A percentile compares a stretch with the other conserved stretches of the same genome.
phyloP scores from a whole-genome alignment of 2,329 filamentous ascomycete species.

The Xylariaceae sp. region DNA sequence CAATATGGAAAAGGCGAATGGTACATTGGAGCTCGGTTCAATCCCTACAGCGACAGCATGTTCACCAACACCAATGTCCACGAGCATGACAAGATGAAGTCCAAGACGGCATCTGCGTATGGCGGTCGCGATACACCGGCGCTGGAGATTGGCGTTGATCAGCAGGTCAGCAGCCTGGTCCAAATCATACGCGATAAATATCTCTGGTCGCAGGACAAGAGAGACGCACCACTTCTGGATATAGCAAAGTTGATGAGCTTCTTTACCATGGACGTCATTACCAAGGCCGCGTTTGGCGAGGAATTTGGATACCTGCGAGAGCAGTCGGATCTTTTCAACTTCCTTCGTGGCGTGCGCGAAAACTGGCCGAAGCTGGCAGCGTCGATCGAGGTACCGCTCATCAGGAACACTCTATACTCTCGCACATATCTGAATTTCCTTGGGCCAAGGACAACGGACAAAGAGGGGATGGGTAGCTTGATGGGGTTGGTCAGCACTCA shows the following conservation, averaged over 20 bases:
- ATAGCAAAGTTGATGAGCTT: conserved; percentile 40
- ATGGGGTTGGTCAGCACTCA: too few relatives aligned
- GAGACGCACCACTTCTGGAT: conserved; percentile 31
- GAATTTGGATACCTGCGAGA: conserved; percentile 41
- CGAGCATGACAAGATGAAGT: conserved; percentile 34
- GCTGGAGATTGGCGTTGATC: conserved; percentile 23
- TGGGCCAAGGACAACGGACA: conserved; percentile 30
- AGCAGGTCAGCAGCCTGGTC: conserved; percentile 3
- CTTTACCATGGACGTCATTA: conserved; percentile 50
- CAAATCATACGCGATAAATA: conserved; percentile 3
- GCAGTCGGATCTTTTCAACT: conserved; percentile 40
- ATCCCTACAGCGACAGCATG: conserved; percentile 50
- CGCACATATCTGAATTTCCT: conserved; percentile 29
- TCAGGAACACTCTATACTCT: conserved; percentile 32
- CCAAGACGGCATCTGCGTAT: conserved; percentile 30
- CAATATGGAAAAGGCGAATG: conserved; percentile 35
- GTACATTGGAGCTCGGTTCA: conserved; percentile 46
- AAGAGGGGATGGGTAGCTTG: conserved; percentile 23
- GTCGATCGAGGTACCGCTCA: conserved; percentile 35
- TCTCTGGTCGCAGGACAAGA: not conserved
- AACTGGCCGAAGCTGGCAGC: conserved; percentile 34
- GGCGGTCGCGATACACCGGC: conserved; percentile 7
- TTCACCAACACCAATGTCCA: conserved; percentile 42
- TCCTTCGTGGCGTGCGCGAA: conserved; percentile 33
- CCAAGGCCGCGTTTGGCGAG: conserved; percentile 43